These are phyloP conservation scores for Mallotus nudiflorus DNA, from an alignment of 345 rosid species.

Conservation along the genomic window DNA sequence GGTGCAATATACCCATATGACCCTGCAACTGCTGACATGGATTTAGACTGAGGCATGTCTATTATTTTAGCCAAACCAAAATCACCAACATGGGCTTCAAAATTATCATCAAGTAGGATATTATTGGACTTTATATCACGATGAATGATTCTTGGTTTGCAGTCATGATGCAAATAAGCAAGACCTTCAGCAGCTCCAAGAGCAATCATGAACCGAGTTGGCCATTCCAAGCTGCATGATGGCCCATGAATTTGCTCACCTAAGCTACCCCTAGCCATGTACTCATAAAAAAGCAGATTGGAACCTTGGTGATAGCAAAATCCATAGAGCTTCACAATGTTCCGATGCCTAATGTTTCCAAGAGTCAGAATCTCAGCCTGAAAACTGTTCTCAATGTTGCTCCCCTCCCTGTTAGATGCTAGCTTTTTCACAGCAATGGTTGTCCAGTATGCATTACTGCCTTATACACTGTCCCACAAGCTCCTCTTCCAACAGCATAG, in stretches of 20 bases:
- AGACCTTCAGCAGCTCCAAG: constrained; percentile 85
- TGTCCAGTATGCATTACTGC: constrained; percentile 66
- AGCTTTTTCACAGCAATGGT: constrained; percentile 74
- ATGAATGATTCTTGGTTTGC: constrained; percentile 73
- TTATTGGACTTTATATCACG: constrained; percentile 85
- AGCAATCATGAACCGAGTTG: constrained; percentile 61
- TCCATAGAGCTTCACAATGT: constrained; percentile 79
- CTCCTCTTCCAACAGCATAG: constrained; percentile 67
- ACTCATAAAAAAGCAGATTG: constrained; percentile 72
- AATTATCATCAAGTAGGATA: constrained; percentile 65
- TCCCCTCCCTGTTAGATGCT: constrained; percentile 58
- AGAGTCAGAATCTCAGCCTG: constrained; percentile 77
- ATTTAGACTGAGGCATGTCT: constrained; percentile 69
- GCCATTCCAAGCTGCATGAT: constrained; percentile 54
- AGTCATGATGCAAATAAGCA: constrained; percentile 76
- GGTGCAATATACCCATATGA: constrained; percentile 93
- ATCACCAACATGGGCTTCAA: constrained; percentile 87
- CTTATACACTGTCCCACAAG: constrained; percentile 74
- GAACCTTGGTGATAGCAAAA: constrained; percentile 72
- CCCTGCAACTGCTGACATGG: constrained; percentile 88
- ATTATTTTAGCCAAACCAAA: constrained; percentile 81
- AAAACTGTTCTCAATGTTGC: constrained; percentile 63
- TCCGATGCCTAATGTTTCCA: constrained; percentile 78
- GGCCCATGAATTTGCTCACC: constrained; percentile 66
- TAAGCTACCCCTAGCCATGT: constrained; percentile 76